phyloP scores from a whole-genome alignment of 2,329 filamentous ascomycete genomes.

The Fusarium brachygibbosum region DNA sequence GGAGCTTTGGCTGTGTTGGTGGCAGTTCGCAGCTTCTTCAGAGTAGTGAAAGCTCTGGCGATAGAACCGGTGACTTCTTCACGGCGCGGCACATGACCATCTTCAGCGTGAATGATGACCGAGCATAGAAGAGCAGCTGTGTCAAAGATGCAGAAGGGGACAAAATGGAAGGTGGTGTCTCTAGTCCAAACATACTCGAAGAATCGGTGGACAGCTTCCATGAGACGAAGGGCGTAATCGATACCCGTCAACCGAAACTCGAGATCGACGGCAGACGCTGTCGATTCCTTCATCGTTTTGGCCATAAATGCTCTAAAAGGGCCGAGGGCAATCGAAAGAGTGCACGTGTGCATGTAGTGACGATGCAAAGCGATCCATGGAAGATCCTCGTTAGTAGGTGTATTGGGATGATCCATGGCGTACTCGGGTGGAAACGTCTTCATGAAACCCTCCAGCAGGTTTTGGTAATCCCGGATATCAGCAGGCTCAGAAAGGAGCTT shows the following conservation, averaged over 20 bases:
- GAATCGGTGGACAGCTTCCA: conserved; percentile 17
- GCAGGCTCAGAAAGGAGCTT: conserved; percentile 6
- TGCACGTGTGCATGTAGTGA: conserved; percentile 32
- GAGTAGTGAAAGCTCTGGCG: conserved; percentile 6
- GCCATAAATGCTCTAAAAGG: conserved; percentile 31
- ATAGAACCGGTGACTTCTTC: conserved; percentile 15
- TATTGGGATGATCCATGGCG: conserved; percentile 25
- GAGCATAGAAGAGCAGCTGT: conserved; percentile 23
- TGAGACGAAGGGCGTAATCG: conserved; percentile 18
- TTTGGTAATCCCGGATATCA: conserved; percentile 21
- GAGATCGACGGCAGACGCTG: neutral
- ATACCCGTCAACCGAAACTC: conserved; percentile 21
- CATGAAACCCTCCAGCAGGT: conserved; percentile 20
- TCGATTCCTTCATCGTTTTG: conserved; percentile 7
- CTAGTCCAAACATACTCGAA: conserved; percentile 34
- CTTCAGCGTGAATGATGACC: conserved; percentile 21
- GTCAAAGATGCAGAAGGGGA: conserved; percentile 29
- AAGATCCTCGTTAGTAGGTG: conserved; percentile 2
- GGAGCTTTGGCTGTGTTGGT: conserved; percentile 29
- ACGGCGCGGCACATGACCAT: conserved; percentile 1
- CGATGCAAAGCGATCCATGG: conserved; percentile 29
- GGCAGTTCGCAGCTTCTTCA: conserved; percentile 30
- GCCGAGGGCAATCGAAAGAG: conserved; percentile 15
- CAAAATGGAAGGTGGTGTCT: conserved; percentile 29
- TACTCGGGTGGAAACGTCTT: conserved; percentile 23